Evolutionary conservation across 352 stramenopile species (phyloP).

Genomic region (Paralagenidium karlingii): DNA sequence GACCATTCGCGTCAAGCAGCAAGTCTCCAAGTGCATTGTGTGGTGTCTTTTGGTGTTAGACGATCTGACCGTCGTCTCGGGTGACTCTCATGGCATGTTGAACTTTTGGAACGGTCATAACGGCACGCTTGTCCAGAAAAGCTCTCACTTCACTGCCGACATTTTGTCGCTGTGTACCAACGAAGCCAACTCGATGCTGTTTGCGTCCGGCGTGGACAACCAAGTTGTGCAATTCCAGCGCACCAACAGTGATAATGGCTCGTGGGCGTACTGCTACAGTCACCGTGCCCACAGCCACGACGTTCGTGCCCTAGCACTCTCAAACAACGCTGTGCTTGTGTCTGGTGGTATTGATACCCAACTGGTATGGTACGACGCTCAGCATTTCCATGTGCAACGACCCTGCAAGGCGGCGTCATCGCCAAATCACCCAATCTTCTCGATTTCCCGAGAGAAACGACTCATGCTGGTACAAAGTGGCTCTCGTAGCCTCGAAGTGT

Average conservation of each 20-base stretch:
- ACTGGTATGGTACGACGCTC: slow-evolving; percentile 82
- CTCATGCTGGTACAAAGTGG: slow-evolving; percentile 62
- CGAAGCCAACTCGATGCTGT: slow-evolving; percentile 78
- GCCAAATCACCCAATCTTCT: slow-evolving; percentile 56
- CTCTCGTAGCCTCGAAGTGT: slow-evolving; percentile 57
- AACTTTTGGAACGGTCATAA: slow-evolving; percentile 89
- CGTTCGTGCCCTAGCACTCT: slow-evolving; percentile 76
- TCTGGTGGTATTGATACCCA: slow-evolving; percentile 91
- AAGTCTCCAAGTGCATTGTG: slow-evolving; percentile 49
- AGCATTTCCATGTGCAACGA: slow-evolving; percentile 72
- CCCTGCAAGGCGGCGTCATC: slow-evolving; percentile 86
- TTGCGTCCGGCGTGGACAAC: slow-evolving; percentile 89
- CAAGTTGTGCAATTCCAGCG: slow-evolving; percentile 82
- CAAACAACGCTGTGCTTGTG: slow-evolving; percentile 58
- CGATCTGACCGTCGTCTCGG: slow-evolving; percentile 86
- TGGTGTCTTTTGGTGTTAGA: slow-evolving; percentile 86
- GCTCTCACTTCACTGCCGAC: slow-evolving; percentile 86
- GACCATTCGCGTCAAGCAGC: slow-evolving; percentile 44
- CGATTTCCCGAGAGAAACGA: slow-evolving; percentile 47
- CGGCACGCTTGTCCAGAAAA: slow-evolving; percentile 86
- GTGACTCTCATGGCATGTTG: slow-evolving; percentile 87
- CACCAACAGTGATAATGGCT: slow-evolving; percentile 17
- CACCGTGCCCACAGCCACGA: slow-evolving; percentile 87
- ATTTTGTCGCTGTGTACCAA: slow-evolving; percentile 82
- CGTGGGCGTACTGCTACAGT: slow-evolving; percentile 77